Evolutionary conservation across 441 rosid species (phyloP).

Genomic region (Metrosideros polymorpha): DNA sequence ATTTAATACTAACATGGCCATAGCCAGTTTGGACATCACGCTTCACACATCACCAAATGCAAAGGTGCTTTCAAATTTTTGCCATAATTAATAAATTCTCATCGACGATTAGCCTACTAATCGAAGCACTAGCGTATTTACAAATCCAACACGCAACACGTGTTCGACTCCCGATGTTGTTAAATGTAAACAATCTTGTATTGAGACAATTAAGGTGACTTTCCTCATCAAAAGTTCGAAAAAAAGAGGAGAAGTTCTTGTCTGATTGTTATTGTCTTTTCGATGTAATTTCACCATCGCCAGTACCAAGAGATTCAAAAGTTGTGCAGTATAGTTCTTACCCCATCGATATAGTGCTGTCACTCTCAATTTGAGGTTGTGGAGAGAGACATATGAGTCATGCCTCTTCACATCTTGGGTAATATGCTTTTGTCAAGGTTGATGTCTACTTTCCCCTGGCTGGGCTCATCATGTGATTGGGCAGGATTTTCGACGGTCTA

Average conservation of each 20-base stretch:
- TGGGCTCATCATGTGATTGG: background rate
- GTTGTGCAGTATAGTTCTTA: background rate
- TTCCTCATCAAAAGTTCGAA: background rate
- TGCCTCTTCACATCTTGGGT: background rate
- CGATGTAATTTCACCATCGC: background rate
- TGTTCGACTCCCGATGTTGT: background rate
- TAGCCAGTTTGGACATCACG: background rate
- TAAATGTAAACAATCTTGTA: background rate
- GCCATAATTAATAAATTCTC: background rate
- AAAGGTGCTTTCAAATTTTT: rapidly evolving
- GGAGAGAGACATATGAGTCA: background rate
- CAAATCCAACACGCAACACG: background rate
- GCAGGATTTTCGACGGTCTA: background rate
- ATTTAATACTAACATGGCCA: too few relatives aligned
- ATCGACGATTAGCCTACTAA: background rate
- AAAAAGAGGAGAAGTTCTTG: background rate
- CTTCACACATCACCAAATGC: background rate
- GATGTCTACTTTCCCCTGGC: background rate
- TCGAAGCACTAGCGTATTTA: background rate
- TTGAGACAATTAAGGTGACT: background rate
- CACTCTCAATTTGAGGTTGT: background rate
- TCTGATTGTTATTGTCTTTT: background rate
- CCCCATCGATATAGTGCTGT: background rate
- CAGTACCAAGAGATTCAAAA: background rate
- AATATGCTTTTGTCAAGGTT: background rate